phyloP scores from a whole-genome alignment of 495 filamentous ascomycete species.

The Aspergillus leporis region DNA sequence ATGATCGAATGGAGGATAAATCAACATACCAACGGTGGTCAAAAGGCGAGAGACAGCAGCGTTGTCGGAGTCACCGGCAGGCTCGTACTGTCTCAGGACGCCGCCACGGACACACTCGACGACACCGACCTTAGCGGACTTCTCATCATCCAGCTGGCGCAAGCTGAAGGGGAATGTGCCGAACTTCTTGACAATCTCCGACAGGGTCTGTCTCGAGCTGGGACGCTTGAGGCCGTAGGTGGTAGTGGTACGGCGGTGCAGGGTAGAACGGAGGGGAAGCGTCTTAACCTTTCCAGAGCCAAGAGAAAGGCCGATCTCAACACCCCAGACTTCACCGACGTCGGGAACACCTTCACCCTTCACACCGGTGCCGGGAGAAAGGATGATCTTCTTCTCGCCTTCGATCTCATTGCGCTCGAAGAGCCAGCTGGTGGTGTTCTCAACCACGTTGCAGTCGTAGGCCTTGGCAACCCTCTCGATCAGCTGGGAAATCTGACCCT shows the following conservation, averaged over 20 bases:
- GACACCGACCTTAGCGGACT: constrained; percentile 92
- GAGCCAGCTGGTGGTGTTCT: constrained; percentile 95
- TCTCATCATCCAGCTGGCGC: constrained; percentile 94
- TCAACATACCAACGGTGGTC: constrained; percentile 80
- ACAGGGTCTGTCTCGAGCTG: constrained; percentile 84
- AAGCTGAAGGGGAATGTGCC: constrained; percentile 97
- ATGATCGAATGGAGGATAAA: constrained; percentile 4
- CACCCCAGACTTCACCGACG: constrained; percentile 95
- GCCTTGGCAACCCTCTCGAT: constrained; percentile 89
- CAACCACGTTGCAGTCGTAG: constrained; percentile 90
- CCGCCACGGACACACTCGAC: constrained; percentile 91
- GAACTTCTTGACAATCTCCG: constrained; percentile 94
- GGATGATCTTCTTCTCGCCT: constrained; percentile 95
- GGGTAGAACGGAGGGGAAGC: constrained; percentile 79
- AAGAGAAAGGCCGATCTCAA: constrained; percentile 88
- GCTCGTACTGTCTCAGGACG: constrained; percentile 92
- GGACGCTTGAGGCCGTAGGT: constrained; percentile 90
- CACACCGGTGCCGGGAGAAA: constrained; percentile 78
- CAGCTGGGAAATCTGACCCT: constrained; percentile 79
- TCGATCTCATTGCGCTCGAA: constrained; percentile 98
- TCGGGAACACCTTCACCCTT: constrained; percentile 92
- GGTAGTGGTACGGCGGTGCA: constrained; percentile 88
- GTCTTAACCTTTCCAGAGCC: constrained; percentile 94
- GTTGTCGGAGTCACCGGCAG: constrained; percentile 87
- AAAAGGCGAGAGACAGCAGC: constrained; percentile 80